These are phyloP conservation scores for Cymbopogon citratus DNA, from an alignment of 176 grass and related monocot species.

Conservation along the genomic window DNA sequence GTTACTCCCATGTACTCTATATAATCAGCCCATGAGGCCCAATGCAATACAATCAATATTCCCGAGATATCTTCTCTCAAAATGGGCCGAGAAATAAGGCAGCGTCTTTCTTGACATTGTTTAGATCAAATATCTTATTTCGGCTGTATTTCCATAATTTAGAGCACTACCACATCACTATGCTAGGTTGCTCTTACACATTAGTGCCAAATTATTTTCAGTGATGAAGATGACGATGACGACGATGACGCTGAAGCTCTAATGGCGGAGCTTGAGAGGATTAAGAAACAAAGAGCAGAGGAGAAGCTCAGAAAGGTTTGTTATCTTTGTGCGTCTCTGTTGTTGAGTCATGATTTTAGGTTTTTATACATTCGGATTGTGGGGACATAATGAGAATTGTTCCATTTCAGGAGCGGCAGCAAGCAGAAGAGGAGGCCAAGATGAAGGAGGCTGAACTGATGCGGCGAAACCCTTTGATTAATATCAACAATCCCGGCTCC, in stretches of 20 bases:
- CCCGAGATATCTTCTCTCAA: too few species aligned
- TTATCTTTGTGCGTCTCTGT: background rate
- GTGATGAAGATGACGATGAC: conserved; percentile 36
- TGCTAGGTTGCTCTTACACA: background rate
- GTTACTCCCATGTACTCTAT: too few species aligned
- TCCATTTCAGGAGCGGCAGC: conserved; percentile 45
- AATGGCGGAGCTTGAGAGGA: conserved; percentile 90
- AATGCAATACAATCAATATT: too few species aligned
- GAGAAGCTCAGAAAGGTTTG: conserved; percentile 66
- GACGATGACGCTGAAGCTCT: conserved; percentile 78
- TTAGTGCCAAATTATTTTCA: background rate
- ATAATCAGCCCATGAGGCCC: too few species aligned
- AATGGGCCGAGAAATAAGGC: too few species aligned
- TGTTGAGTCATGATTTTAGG: too few species aligned
- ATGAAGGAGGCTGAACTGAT: conserved; percentile 83
- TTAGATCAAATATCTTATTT: background rate
- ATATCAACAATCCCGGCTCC: conserved; percentile 60
- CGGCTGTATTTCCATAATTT: background rate
- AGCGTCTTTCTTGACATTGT: background rate
- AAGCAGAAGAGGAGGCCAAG: conserved; percentile 86
- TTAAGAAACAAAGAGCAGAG: conserved; percentile 78
- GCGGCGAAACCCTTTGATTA: conserved; percentile 81
- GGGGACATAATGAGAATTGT: too few species aligned
- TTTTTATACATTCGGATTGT: too few species aligned
- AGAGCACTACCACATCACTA: background rate